Percentiles rank a stretch among this genome's conserved stretches.
Evolutionary conservation across 2,329 filamentous ascomycete species (phyloP).

Genomic region (Westerdykella ornata): DNA sequence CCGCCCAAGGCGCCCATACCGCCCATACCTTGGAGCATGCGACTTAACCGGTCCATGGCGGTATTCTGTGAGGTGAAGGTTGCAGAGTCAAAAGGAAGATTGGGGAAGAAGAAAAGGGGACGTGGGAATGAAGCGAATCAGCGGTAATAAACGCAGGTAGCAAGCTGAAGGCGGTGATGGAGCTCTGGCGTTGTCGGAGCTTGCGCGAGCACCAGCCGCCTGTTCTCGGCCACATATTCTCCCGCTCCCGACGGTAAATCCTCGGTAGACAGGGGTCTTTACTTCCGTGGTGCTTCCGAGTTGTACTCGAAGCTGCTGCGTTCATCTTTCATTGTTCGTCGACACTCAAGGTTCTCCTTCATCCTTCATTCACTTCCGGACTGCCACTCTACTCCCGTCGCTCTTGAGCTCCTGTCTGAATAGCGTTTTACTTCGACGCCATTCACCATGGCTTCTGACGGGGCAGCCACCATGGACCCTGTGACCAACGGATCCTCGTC

Average conservation of each 20-base stretch:
- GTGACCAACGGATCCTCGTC: too few relatives aligned
- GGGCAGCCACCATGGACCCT: slow-evolving; percentile 1
- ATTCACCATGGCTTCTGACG: slow-evolving; percentile 10
- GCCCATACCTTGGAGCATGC: slow-evolving; percentile 66
- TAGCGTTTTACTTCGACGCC: slow-evolving; percentile 8
- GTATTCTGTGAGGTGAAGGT: slow-evolving; percentile 1
- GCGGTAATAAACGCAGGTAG: too few relatives aligned
- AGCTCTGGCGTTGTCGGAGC: slow-evolving; percentile 8
- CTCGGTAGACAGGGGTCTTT: slow-evolving; percentile 7
- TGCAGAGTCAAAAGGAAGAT: slow-evolving; percentile 1
- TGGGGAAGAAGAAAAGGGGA: background rate
- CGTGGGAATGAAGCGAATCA: slow-evolving; percentile 7
- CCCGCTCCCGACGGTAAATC: slow-evolving; percentile 3
- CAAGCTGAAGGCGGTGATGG: slow-evolving; percentile 3
- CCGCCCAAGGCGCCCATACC: slow-evolving; percentile 48
- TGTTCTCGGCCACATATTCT: slow-evolving; percentile 4
- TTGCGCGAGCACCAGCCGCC: slow-evolving; percentile 8
- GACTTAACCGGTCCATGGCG: slow-evolving; percentile 82
- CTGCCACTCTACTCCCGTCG: background rate
- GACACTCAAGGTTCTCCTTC: background rate
- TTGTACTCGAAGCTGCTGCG: slow-evolving; percentile 9
- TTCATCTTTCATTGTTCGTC: slow-evolving; percentile 9
- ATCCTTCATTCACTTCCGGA: background rate
- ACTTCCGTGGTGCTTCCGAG: slow-evolving; percentile 5
- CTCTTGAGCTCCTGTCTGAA: slow-evolving; percentile 1